Evolutionary conservation across 148 eudicot genomes (phyloP).

Genomic region (Nepenthes mirabilis): DNA sequence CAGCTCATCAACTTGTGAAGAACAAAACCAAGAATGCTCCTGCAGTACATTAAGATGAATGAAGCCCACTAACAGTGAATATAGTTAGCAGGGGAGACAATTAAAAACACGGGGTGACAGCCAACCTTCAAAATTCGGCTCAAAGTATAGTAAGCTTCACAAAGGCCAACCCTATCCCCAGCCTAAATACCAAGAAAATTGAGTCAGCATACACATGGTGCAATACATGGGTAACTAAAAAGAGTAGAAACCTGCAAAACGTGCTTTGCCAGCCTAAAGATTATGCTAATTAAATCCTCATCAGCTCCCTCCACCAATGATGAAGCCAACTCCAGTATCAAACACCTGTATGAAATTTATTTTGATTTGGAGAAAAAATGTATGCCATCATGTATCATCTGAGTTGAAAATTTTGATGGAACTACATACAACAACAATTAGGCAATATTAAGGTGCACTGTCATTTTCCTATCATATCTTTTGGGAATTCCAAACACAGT

Average conservation of each 20-base stretch:
- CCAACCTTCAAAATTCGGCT: conserved; percentile 66
- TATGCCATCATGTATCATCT: neutral
- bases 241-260: conserved; percentile 46
- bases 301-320: conserved; percentile 55
- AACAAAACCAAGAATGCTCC: conserved; percentile 66
- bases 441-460: neutral
- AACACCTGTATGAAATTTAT: conserved; percentile 30
- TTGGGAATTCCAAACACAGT: neutral
- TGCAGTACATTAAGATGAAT: conserved; percentile 12
- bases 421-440: no score
- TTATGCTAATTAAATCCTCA: conserved; percentile 46
- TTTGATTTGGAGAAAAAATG: neutral
- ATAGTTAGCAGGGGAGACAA: neutral
- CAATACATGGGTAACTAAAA: neutral
- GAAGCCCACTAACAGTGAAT: neutral
- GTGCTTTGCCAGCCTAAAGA: conserved; percentile 38
- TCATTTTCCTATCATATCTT: neutral
- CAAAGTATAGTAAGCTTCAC: conserved; percentile 60
- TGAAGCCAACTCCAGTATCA: conserved; percentile 62
- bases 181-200: conserved; percentile 26
- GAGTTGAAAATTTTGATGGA: no score
- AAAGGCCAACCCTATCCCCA: conserved; percentile 25
- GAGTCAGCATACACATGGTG: neutral
- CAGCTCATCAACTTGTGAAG: conserved; percentile 47
- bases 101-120: conserved; percentile 3